Conservation (phyloP, 768 basidiomycete species). For the Rhodocollybia butyracea region DNA sequence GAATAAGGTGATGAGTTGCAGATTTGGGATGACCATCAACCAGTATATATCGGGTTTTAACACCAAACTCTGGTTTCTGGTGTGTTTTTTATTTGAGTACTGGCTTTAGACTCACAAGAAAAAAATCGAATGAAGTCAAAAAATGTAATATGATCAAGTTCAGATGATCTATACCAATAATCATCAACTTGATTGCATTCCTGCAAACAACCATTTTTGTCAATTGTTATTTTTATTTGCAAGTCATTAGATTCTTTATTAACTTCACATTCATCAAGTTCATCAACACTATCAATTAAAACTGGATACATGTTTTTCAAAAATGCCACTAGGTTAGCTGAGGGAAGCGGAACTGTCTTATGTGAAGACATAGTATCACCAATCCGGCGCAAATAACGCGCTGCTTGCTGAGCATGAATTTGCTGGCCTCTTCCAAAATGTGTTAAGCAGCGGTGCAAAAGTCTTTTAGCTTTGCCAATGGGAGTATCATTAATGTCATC, state of each 20-base stretch:
- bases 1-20: constrained; percentile 13
- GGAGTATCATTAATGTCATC: background rate
- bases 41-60: background rate
- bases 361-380: constrained; percentile 25
- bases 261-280: background rate
- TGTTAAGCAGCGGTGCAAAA: constrained; percentile 29
- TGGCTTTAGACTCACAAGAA: background rate
- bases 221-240: too few relatives aligned
- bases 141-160: constrained; percentile 18
- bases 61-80: background rate
- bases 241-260: background rate
- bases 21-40: constrained; percentile 7
- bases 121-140: constrained; percentile 23
- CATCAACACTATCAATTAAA: background rate
- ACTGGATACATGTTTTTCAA: background rate
- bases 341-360: constrained; percentile 23
- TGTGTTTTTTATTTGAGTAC: background rate
- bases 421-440: constrained; percentile 21
- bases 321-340: constrained; percentile 10
- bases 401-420: constrained; percentile 33
- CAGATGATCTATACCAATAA: constrained; percentile 18
- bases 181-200: constrained; percentile 22
- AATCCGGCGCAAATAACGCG: constrained; percentile 22
- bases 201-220: constrained; percentile 11
- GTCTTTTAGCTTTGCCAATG: constrained; percentile 12